Base-by-base conservation (phyloP, 345 rosid genomes). In the Brassica carinata region DNA sequence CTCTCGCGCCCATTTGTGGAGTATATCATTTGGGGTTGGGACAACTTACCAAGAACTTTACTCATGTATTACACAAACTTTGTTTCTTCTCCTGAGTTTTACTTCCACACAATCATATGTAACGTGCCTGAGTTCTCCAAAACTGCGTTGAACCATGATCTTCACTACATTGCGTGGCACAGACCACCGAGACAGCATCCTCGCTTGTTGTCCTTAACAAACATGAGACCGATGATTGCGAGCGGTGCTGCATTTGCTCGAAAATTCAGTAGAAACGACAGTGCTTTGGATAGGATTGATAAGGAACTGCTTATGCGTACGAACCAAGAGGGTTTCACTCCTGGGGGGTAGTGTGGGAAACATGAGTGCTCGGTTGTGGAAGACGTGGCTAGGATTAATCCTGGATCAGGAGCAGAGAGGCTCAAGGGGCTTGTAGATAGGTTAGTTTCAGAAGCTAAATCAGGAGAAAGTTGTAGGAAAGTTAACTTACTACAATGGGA, bases 21-120 rank as follows among this genome's bases (percentile, higher is more conserved):
- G 83, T 96, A 88, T 84, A 83, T 87, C 79, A 85, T 94, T 64
- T 94, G 97, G 99, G 99, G 99, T 30, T 92, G 98, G 99, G 99
- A 96, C 67, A 96, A 96, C 79, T 85, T 96, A 67, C 99, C 99
- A 4, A 85, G 97, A 80, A 87, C 90, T 11, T 76, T 96, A 55
- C 89, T 96, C 74, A 96, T 96, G 98, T 96, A 96, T 83, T 89
- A 96, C 85, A 67, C 98, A 30, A 96, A 96, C 73, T 94, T 96
- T 34, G 89, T 96, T 77, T 96, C 99, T 71, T 96, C 99, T 17
- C 99, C 99, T 0, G 99, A 94, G 83, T 90, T 95, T 69, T 96
- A 96, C 79, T 96, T 96, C 79, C 99, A 96, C 82, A 96, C 98
- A 0, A 98, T 93, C 51, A 86, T 96, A 26, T 96, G 98, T 89